Percentiles rank a stretch among this genome's conserved stretches.
phyloP scores from a whole-genome alignment of 1,284 basidiomycete species.

The Phaffia rhodozyma region DNA sequence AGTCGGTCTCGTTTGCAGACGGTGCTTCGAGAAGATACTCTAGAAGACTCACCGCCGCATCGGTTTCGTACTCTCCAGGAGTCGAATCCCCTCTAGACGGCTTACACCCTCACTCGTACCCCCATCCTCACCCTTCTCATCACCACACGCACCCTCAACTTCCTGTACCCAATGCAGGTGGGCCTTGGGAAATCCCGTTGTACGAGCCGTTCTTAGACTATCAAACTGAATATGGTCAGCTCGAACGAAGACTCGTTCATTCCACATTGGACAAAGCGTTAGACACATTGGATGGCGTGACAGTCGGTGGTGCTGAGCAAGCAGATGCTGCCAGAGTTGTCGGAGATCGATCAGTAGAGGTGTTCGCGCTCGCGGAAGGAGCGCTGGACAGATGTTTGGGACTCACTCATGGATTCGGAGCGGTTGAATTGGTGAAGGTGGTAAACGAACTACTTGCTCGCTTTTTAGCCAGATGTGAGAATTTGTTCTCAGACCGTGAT shows the following conservation, averaged over 20 bases:
- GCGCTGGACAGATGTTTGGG: slow-evolving; percentile 57
- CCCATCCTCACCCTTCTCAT: not conserved
- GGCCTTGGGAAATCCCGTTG: slow-evolving; percentile 66
- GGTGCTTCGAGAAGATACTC: slow-evolving; percentile 24
- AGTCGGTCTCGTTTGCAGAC: not conserved
- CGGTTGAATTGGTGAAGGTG: slow-evolving; percentile 55
- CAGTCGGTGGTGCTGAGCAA: slow-evolving; percentile 26
- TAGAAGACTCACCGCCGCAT: slow-evolving; percentile 20
- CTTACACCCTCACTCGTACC: no score
- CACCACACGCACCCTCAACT: slow-evolving; percentile 12
- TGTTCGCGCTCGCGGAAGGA: slow-evolving; percentile 66
- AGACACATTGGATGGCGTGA: not conserved
- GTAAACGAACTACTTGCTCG: slow-evolving; percentile 55
- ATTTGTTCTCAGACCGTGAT: slow-evolving; percentile 42
- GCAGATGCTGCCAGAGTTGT: slow-evolving; percentile 53
- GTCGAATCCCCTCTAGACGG: not conserved
- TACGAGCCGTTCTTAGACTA: slow-evolving; percentile 86
- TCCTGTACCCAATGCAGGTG: not conserved
- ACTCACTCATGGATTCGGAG: slow-evolving; percentile 80
- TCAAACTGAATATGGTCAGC: slow-evolving; percentile 63
- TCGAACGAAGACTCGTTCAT: slow-evolving; percentile 59
- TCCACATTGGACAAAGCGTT: slow-evolving; percentile 41
- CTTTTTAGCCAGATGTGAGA: slow-evolving; percentile 35
- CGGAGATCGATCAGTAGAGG: slow-evolving; percentile 55
- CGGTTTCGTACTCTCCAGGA: slow-evolving; percentile 18